Evolutionary conservation across 805 yeast species (phyloP).

Genomic region (Ogataea kodamae): DNA sequence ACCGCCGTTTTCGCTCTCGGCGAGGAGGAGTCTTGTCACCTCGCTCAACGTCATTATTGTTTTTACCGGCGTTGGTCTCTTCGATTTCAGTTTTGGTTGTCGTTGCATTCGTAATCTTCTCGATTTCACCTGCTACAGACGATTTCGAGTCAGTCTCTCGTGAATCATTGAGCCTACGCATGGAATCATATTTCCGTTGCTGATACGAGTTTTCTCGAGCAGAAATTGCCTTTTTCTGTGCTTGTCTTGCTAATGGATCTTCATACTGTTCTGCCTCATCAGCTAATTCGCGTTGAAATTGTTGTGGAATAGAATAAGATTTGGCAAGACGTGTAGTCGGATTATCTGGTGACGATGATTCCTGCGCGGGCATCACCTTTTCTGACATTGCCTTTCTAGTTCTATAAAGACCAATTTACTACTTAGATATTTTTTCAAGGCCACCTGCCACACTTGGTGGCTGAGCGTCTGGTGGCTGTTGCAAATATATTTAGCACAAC

Average conservation of each 20-base stretch:
- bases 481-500: conserved; percentile 3
- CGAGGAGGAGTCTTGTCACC: conserved; percentile 24
- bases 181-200: conserved; percentile 29
- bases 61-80: conserved; percentile 22
- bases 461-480: conserved; percentile 8
- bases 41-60: conserved; percentile 12
- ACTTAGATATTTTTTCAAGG: conserved; percentile 1
- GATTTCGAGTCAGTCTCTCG: conserved; percentile 9
- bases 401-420: not conserved
- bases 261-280: conserved; percentile 23
- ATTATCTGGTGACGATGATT: conserved; percentile 1
- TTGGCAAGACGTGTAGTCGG: conserved; percentile 13
- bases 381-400: conserved; percentile 3
- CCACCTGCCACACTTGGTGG: conserved; percentile 9
- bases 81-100: conserved; percentile 39
- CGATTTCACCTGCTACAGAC: conserved; percentile 35
- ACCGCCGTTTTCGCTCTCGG: conserved; percentile 34
- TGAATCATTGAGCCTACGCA: conserved; percentile 10
- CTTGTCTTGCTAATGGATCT: conserved; percentile 25
- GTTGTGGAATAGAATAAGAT: conserved; percentile 24
- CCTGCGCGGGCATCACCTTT: conserved; percentile 7
- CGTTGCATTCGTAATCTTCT: conserved; percentile 40
- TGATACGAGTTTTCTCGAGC: conserved; percentile 49
- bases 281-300: conserved; percentile 19
- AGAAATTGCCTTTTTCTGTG: conserved; percentile 27